Percentiles rank a stretch among this genome's conserved stretches.
Evolutionary conservation across 768 basidiomycete genomes (phyloP).

Genomic region (Mycena rosella): DNA sequence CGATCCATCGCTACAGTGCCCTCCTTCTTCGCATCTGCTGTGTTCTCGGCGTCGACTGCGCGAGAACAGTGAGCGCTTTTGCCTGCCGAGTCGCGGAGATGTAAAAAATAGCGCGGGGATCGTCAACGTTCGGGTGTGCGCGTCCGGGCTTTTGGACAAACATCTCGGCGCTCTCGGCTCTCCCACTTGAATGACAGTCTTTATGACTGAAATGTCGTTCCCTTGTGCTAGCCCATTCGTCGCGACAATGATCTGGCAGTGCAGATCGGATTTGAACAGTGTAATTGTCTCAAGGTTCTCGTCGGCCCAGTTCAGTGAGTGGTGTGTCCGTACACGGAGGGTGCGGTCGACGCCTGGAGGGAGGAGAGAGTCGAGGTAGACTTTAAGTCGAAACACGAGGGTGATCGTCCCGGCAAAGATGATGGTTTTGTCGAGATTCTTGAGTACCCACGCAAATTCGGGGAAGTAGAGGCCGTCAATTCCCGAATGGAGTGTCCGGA

Average conservation of each 20-base stretch:
- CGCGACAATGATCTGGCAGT: conserved; percentile 6
- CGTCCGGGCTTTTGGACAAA: conserved; percentile 14
- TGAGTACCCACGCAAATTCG: conserved; percentile 44
- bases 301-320: neutral
- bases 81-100: neutral
- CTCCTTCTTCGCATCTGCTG: conserved; percentile 3
- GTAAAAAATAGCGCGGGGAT: conserved; percentile 21
- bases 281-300: neutral
- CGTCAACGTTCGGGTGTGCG: neutral
- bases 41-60: conserved; percentile 16
- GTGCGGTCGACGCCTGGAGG: neutral
- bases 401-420: neutral
- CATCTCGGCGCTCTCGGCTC: conserved; percentile 15
- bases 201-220: conserved; percentile 6
- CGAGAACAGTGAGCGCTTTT: neutral
- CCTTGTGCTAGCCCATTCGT: conserved; percentile 13
- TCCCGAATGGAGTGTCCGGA: conserved; percentile 37
- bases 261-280: neutral
- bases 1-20: conserved; percentile 2
- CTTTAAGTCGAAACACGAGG: neutral
- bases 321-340: conserved; percentile 8
- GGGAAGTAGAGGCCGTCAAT: conserved; percentile 37
- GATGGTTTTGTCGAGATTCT: neutral
- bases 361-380: neutral
- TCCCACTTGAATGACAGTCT: conserved; percentile 14